Evolutionary conservation across 2,329 filamentous ascomycete genomes (phyloP).

Genomic region (Aspergillus sp.): DNA sequence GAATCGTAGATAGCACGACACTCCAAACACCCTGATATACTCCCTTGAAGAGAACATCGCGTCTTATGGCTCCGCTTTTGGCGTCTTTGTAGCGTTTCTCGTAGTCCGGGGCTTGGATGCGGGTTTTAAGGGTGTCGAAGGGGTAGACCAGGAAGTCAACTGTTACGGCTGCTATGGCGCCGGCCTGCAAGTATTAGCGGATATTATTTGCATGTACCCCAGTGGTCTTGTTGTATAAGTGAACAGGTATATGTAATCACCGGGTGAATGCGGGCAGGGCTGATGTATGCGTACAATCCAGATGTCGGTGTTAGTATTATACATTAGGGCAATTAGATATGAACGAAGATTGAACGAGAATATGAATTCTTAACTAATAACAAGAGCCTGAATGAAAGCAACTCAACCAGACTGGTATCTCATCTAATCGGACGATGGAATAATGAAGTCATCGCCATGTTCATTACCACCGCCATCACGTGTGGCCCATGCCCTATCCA

Average conservation of each 20-base stretch:
- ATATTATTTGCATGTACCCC: not conserved
- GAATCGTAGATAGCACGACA: constrained; percentile 78
- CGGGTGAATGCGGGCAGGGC: not conserved
- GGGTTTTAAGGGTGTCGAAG: constrained; percentile 82
- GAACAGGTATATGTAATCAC: not conserved
- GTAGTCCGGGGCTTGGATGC: constrained; percentile 73
- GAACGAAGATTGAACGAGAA: constrained; percentile 1
- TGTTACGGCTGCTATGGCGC: constrained; percentile 75
- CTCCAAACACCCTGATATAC: constrained; percentile 84
- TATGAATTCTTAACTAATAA: not conserved
- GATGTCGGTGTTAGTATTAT: constrained; percentile 51
- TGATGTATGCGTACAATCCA: constrained; percentile 44
- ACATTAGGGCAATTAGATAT: constrained; percentile 24
- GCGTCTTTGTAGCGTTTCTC: constrained; percentile 57
- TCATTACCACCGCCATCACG: constrained; percentile 3
- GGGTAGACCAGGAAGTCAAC: constrained; percentile 83
- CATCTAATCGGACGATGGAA: constrained; percentile 9
- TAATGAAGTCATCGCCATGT: constrained; percentile 3
- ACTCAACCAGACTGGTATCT: constrained; percentile 1
- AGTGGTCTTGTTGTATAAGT: not conserved
- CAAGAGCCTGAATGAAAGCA: constrained; percentile 2
- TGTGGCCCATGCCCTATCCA: constrained; percentile 3
- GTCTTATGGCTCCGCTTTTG: constrained; percentile 48
- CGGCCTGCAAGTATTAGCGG: constrained; percentile 52
- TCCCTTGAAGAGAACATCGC: constrained; percentile 58